Evolutionary conservation across 805 yeast species (phyloP), one percentile per base, ranked within the genome.

Genomic region (Zygosaccharomyces pseudorouxii): DNA sequence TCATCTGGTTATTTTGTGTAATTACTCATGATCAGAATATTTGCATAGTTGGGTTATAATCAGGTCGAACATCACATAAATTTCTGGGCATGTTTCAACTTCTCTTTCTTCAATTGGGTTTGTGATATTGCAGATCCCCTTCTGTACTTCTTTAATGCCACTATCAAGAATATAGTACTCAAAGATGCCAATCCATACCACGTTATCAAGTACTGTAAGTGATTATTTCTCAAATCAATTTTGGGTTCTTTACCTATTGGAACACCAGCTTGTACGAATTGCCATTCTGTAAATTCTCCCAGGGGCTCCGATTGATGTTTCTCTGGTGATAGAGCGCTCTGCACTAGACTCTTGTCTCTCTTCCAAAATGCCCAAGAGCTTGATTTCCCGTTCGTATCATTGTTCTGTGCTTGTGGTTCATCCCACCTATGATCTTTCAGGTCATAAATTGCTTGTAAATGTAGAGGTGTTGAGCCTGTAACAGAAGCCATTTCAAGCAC

Each of bases 151-250:
- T 68, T 73, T 49, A 82, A 55, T 16, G 82, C 77, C 27, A 77
- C 62, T 23, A 75, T 55, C 29, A 93, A 74, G 68, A 89, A 77
- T 29, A 84, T 79, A 0, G 89, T 58, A 31, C 96, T 84, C 33
- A 87, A 78, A 36, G 86, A 58, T 1, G 89, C 81, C 38, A 92
- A 76, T 0, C 97, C 96, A 65, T 87, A 92, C 99, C 99, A 93
- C 0, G 99, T 93, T 18, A 89, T 80, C 60, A 93, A 71, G 65
- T 93, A 93, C 65, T 92, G 96, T 65, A 90, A 69, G 63, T 93
- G 99, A 62, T 89, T 89, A 65, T 93, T 93, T 52, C 85, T 81
- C 62, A 88, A 77, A 55, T 83, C 90, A 29, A 92, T 79, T 57
- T 80, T 80, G n/a, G 97, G 90, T 7, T 74, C 69, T 47, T 84